Evolutionary conservation across 1,139 yeast genomes (phyloP).

Genomic region (Yamadazyma sp.): DNA sequence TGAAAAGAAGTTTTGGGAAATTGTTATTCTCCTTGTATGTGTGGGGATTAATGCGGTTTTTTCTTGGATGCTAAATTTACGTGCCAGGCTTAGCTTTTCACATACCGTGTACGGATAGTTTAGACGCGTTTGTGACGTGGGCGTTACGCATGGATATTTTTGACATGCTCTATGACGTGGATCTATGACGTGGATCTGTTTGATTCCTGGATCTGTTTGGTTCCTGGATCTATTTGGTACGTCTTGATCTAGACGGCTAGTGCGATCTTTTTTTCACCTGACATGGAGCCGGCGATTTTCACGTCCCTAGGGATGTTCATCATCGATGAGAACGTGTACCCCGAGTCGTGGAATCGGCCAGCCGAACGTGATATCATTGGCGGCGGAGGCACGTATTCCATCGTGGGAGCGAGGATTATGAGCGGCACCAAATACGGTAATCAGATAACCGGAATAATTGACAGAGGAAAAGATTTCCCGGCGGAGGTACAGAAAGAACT

Average conservation of each 20-base stretch:
- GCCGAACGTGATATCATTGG: conserved; percentile 65
- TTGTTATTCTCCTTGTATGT: no score
- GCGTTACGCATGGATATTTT: no score
- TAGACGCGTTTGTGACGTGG: no score
- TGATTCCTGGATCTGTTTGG: no score
- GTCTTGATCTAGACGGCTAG: no score
- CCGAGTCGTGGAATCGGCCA: conserved; percentile 36
- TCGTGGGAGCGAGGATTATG: conserved; percentile 70
- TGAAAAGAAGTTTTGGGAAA: no score
- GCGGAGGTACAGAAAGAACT: conserved; percentile 42
- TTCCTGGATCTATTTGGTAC: no score
- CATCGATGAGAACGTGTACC: conserved; percentile 79
- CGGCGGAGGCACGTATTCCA: conserved; percentile 87
- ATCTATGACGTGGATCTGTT: no score
- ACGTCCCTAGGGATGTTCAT: conserved; percentile 85
- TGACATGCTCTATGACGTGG: no score
- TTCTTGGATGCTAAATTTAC: background rate
- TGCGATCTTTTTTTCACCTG: background rate
- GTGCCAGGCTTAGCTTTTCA: no score
- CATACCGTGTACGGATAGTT: no score
- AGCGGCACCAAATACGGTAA: conserved; percentile 34
- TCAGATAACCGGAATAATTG: conserved; percentile 67
- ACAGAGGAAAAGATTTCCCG: conserved; percentile 81
- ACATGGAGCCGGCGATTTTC: conserved; percentile 8
- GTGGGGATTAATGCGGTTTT: background rate